Base-by-base conservation (phyloP, 805 yeast genomes). In the Candida ipomoeae region DNA sequence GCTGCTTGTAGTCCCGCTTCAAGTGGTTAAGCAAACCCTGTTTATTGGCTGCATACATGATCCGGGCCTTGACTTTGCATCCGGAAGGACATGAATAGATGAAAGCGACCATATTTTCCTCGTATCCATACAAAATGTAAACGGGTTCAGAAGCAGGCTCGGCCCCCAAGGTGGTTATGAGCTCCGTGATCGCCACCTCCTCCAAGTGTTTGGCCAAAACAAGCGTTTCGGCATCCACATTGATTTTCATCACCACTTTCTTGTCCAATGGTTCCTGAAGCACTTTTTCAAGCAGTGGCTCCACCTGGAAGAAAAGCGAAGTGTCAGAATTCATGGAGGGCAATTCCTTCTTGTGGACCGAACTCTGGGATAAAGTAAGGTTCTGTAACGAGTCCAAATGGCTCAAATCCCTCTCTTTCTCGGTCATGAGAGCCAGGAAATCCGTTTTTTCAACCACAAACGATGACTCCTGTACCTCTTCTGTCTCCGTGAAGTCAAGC, bases 71-170 rank as follows among this genome's bases (percentile, higher is more conserved):
- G 38, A 94, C 94, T 67, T 83, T 84, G 40, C 96, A 85, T 1
- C 91, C 90, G 0, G 95, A 82, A 3, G 99, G 98, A 66, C 97
- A 91, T 6, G 92, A 78, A 64, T 89, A 89, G 32, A 91, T 80
- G 65, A 92, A 90, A 33, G 80, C 80, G 36, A 61, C 58, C 41
- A 73, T 66, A 1, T 63, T 68, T 6, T 56, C 57, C 1, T 69
- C 68, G 53, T 71, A 71, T 44, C 71, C 76, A 62, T 78, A 78
- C 23, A 87, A 55, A 31, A 81, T 80, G 64, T 82, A 90, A 35
- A 60, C 61, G 69, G 88, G 67, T 83, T 89, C 53, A 62, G 75
- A 13, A 5, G 48, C 55, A 10, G 31, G 14, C 3, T 58, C 40
- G 6, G 45, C 49, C 10, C 62, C 51, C 3, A 46, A 41, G 1